Base-by-base conservation (phyloP, 768 basidiomycete genomes). In the Boletus huronensis region DNA sequence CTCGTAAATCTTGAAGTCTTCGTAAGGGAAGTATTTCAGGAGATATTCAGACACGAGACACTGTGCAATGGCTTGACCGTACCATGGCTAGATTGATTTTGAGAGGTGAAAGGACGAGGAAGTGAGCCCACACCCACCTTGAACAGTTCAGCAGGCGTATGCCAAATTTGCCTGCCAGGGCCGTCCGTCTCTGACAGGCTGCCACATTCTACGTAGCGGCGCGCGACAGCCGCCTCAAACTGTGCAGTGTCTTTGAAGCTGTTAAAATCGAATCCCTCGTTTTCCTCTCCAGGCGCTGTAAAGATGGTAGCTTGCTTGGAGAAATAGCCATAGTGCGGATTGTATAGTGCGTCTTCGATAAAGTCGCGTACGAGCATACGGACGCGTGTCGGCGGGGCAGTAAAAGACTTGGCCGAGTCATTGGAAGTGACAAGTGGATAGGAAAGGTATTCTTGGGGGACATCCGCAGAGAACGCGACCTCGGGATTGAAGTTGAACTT, bases 311-410 rank as follows among this genome's bases (percentile, higher is more conserved):
- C 96, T 64, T 93, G 89, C 63, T 89, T 88, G 29, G 93, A 85
- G 70, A 99, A 98, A 74, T 99, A 99, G 35, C 97, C 97, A 67
- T 99, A 98, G 70, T 95, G 75, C 4, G 93, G 95, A 70, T 99
- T 98, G 75, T 99, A 99, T 35, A 99, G 73, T 8, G 90, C 87
- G 68, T 99, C 97, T 66, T 98, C 93, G 57, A 99, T 93, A 68
- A 89, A 99, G 74, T 99, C 96, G 59, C 97, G 84, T 43, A 87
- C 85, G 34, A 98, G 85, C 92, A 98, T 95, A 71, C 90, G 92
- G 52, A 95, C 94, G 50, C 83, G 77, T 42, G 74, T 81, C 3
- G 94, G 95, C 7, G 91, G 93, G 34, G 72, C 68, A 8, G 69
- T 72, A 49, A 72, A 70, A 31, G 66, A 63, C 53, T 67, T 70